phyloP scores from a whole-genome alignment of 331 rosid species.

The Quercus lobata region DNA sequence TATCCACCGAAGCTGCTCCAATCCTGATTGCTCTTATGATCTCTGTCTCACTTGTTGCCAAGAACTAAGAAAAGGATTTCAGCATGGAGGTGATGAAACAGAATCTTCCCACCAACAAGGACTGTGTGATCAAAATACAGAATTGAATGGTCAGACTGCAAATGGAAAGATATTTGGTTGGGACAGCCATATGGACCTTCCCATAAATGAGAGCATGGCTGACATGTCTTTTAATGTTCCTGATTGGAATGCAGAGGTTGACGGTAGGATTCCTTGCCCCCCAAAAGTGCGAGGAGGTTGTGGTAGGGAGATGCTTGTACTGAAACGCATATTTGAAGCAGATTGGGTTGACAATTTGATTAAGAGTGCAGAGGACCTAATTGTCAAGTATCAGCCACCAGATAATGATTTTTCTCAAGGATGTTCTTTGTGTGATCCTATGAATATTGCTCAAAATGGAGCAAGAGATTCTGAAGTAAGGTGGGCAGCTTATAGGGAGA shows the following conservation, averaged over 20 bases:
- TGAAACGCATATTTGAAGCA: slow-evolving; percentile 45
- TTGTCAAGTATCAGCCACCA: slow-evolving; percentile 38
- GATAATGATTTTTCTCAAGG: slow-evolving; percentile 34
- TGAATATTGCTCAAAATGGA: slow-evolving; percentile 17
- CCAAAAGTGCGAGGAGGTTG: slow-evolving; percentile 58
- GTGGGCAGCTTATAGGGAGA: slow-evolving; percentile 44
- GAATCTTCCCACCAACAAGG: slow-evolving; percentile 12
- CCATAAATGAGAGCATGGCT: slow-evolving; percentile 16
- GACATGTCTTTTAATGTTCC: slow-evolving; percentile 16
- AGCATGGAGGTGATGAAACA: slow-evolving; percentile 17
- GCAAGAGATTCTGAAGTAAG: slow-evolving; percentile 15
- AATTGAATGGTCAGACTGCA: slow-evolving; percentile 9
- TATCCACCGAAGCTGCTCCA: slow-evolving; percentile 66
- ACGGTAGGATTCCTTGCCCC: slow-evolving; percentile 54
- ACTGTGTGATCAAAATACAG: background rate
- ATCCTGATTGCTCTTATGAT: slow-evolving; percentile 51
- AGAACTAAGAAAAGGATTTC: slow-evolving; percentile 48
- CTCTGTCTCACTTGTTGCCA: slow-evolving; percentile 63
- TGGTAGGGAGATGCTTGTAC: slow-evolving; percentile 35
- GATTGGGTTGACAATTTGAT: slow-evolving; percentile 49
- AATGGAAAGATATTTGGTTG: background rate
- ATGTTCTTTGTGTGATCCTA: slow-evolving; percentile 30
- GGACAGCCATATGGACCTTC: background rate
- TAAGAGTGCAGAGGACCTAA: slow-evolving; percentile 34
- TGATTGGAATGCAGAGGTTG: slow-evolving; percentile 43